Conservation (phyloP, 495 filamentous ascomycete species). For the Haplographium delicatum region DNA sequence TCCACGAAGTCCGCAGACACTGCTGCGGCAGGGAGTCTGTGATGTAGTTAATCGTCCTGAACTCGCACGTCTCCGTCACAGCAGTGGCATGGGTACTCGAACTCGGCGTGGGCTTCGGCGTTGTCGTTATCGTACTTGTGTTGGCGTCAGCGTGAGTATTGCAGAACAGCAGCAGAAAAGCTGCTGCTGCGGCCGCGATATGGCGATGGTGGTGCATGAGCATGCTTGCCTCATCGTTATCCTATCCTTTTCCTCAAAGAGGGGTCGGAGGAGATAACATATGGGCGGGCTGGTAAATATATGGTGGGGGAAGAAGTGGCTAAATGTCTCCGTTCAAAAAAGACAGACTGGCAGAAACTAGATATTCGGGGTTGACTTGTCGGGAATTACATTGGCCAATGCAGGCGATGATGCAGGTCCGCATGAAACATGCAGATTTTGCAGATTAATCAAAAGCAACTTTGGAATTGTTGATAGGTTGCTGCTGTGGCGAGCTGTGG, state of each 20-base stretch:
- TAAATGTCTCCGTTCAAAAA: background rate
- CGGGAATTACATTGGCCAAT: constrained; percentile 4
- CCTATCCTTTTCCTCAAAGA: background rate
- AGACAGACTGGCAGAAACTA: background rate
- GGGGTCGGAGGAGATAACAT: background rate
- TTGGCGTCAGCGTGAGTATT: constrained; percentile 14
- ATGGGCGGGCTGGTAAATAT: background rate
- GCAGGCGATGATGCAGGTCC: background rate
- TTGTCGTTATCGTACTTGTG: constrained; percentile 17
- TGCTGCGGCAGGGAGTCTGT: constrained; percentile 74
- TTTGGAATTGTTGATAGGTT: background rate
- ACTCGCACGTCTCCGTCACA: constrained; percentile 50
- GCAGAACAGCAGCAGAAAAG: constrained; percentile 17
- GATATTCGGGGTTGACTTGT: background rate
- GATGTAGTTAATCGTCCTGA: constrained; percentile 72
- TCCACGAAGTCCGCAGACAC: constrained; percentile 38
- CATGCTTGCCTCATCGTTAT: constrained; percentile 20
- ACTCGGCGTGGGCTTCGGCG: constrained; percentile 9
- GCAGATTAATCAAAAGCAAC: background rate
- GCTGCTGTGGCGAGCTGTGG: background rate
- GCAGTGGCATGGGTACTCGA: background rate
- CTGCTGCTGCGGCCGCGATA: no score
- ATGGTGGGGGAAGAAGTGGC: background rate
- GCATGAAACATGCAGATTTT: background rate
- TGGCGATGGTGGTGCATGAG: background rate